A percentile compares a stretch with the other conserved stretches of the same genome.
These are phyloP conservation scores for Chimonanthus praecox DNA, from an alignment of 164 flowering plant genomes.

Conservation along the genomic window DNA sequence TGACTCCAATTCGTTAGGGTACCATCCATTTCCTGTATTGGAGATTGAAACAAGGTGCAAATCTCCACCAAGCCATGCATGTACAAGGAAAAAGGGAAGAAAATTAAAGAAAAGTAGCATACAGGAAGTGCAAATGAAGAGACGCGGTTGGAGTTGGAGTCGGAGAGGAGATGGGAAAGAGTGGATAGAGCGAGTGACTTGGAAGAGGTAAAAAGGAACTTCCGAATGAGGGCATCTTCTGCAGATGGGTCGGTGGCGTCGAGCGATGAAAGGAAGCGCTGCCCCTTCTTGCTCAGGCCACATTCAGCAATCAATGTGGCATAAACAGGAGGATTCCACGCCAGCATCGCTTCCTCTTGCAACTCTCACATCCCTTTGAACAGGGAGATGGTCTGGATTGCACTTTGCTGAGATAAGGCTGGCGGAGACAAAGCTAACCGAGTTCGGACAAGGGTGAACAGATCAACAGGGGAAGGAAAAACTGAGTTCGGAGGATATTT, in stretches of 20 bases:
- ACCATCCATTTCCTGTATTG: too few relatives aligned
- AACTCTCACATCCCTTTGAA: too few relatives aligned
- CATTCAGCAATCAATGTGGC: not conserved
- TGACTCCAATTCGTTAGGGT: too few relatives aligned
- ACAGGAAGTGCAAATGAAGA: slow-evolving; percentile 62
- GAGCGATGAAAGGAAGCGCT: slow-evolving; percentile 49
- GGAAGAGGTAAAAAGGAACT: slow-evolving; percentile 58
- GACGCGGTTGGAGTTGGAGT: slow-evolving; percentile 30
- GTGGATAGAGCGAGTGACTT: slow-evolving; percentile 50
- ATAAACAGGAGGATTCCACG: not conserved
- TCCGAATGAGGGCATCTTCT: slow-evolving; percentile 41
- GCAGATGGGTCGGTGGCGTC: slow-evolving; percentile 32
- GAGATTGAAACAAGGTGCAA: too few relatives aligned
- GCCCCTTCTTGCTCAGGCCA: slow-evolving; percentile 40
- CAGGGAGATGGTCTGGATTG: too few relatives aligned
- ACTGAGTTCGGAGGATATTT: too few relatives aligned
- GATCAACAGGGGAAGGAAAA: too few relatives aligned
- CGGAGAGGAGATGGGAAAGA: slow-evolving; percentile 64
- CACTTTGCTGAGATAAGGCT: too few relatives aligned
- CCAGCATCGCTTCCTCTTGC: too few relatives aligned
- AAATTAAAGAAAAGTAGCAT: slow-evolving; percentile 12
- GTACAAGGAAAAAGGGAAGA: not conserved
- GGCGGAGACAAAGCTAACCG: too few relatives aligned
- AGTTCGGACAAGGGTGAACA: too few relatives aligned
- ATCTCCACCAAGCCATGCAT: not conserved